phyloP scores from a whole-genome alignment of 306 rosid species.

The Pterocarpus santalinus region DNA sequence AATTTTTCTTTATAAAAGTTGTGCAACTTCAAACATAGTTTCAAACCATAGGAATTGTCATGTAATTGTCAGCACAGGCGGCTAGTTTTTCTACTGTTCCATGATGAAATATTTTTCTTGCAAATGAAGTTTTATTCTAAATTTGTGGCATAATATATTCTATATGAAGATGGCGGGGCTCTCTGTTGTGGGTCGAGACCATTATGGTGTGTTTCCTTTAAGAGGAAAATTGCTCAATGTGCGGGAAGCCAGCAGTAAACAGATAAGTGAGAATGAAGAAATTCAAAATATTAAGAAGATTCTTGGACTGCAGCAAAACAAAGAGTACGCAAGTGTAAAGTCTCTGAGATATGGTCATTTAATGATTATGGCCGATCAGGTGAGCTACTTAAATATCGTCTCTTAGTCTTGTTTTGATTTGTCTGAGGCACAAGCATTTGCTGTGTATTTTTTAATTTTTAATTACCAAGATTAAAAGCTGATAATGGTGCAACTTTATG shows the following conservation, averaged over 20 bases:
- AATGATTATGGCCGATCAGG: slow-evolving; percentile 99
- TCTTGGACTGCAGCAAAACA: slow-evolving; percentile 94
- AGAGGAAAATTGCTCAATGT: slow-evolving; percentile 95
- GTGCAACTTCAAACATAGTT: not conserved
- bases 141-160: slow-evolving; percentile 21
- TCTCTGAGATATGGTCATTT: slow-evolving; percentile 94
- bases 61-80: no score
- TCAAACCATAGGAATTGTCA: not conserved
- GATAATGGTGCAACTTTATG: not conserved
- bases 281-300: slow-evolving; percentile 88
- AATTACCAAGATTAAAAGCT: not conserved
- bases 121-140: not conserved
- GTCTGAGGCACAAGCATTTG: no score
- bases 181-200: slow-evolving; percentile 88
- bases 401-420: not conserved
- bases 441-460: not conserved
- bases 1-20: not conserved
- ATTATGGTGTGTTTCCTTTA: slow-evolving; percentile 92
- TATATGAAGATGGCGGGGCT: slow-evolving; percentile 90
- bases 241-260: slow-evolving; percentile 90
- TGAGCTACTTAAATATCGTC: slow-evolving; percentile 32
- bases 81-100: not conserved
- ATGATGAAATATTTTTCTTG: not conserved
- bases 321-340: slow-evolving; percentile 70
- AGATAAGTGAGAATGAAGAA: slow-evolving; percentile 84